Percentiles rank a stretch among this genome's conserved stretches.
Evolutionary conservation across 768 basidiomycete genomes (phyloP).

Genomic region (Tylopilus sp.): DNA sequence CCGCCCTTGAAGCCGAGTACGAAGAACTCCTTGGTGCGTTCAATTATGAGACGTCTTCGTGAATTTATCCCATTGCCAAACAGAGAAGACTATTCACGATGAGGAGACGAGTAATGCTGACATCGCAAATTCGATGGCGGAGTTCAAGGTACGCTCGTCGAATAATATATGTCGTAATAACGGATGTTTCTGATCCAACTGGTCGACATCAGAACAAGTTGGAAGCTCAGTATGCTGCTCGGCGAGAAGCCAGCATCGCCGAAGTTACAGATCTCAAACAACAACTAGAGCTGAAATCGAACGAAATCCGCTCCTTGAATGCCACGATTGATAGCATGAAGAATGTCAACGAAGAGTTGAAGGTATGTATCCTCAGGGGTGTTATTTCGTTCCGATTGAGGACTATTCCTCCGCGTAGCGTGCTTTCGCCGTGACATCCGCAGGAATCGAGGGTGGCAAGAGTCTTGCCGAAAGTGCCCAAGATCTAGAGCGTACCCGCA

Average conservation of each 20-base stretch:
- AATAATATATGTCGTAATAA: background rate
- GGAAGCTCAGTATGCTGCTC: conserved; percentile 89
- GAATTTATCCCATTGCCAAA: conserved; percentile 10
- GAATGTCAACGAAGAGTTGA: conserved; percentile 96
- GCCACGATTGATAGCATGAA: conserved; percentile 89
- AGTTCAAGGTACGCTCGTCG: conserved; percentile 68
- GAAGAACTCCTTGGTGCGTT: conserved; percentile 89
- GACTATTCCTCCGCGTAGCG: conserved; percentile 50
- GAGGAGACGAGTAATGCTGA: conserved; percentile 85
- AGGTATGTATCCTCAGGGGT: conserved; percentile 53
- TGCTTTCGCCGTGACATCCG: conserved; percentile 94
- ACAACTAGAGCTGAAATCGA: conserved; percentile 79
- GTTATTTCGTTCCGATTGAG: conserved; percentile 4
- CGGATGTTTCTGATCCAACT: background rate
- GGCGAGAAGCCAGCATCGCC: conserved; percentile 82
- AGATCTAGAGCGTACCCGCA: conserved; percentile 94
- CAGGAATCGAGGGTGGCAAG: conserved; percentile 95
- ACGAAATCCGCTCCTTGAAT: conserved; percentile 81
- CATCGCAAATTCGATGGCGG: conserved; percentile 78
- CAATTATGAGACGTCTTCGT: background rate
- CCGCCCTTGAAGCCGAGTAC: conserved; percentile 86
- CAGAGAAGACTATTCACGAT: conserved; percentile 90
- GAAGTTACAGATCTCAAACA: conserved; percentile 87
- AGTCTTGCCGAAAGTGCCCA: conserved; percentile 95
- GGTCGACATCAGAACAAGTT: conserved; percentile 68